A percentile compares a stretch with the other conserved stretches of the same genome.
phyloP scores from a whole-genome alignment of 805 yeast species.

The Wickerhamomyces rabaulensis region DNA sequence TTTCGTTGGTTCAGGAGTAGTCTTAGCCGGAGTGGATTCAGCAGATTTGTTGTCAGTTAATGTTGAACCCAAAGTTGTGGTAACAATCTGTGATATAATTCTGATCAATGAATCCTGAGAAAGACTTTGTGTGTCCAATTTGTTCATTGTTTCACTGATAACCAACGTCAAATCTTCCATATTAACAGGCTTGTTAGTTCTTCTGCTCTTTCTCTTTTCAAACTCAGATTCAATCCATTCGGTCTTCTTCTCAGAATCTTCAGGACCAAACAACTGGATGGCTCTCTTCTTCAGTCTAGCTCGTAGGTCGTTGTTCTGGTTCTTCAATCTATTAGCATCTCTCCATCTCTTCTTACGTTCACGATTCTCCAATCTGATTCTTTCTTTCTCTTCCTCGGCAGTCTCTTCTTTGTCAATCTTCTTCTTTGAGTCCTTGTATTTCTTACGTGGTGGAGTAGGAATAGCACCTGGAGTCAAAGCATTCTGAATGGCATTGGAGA shows the following conservation, averaged over 20 bases:
- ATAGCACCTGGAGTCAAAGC: slow-evolving; percentile 10
- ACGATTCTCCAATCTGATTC: slow-evolving; percentile 61
- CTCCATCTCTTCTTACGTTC: slow-evolving; percentile 82
- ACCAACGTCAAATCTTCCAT: slow-evolving; percentile 24
- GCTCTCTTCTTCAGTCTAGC: slow-evolving; percentile 77
- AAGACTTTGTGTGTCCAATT: slow-evolving; percentile 45
- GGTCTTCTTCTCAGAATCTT: slow-evolving; percentile 46
- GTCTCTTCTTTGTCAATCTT: slow-evolving; percentile 20
- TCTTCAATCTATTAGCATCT: slow-evolving; percentile 70
- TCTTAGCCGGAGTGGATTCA: background rate
- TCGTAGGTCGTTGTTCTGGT: slow-evolving; percentile 83
- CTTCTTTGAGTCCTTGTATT: slow-evolving; percentile 7
- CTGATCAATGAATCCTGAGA: slow-evolving; percentile 26
- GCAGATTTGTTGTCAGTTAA: background rate
- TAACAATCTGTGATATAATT: slow-evolving; percentile 22
- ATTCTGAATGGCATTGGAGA: slow-evolving; percentile 21
- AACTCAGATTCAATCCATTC: slow-evolving; percentile 78
- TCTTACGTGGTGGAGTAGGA: slow-evolving; percentile 1
- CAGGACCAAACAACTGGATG: slow-evolving; percentile 54
- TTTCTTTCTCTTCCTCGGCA: slow-evolving; percentile 41
- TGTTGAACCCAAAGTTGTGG: slow-evolving; percentile 10
- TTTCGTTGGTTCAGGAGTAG: background rate
- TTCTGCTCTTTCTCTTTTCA: slow-evolving; percentile 53
- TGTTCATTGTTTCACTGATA: slow-evolving; percentile 25
- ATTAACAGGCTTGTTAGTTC: slow-evolving; percentile 41